Conservation (phyloP, 768 basidiomycete species). For the Boletales sp. region DNA sequence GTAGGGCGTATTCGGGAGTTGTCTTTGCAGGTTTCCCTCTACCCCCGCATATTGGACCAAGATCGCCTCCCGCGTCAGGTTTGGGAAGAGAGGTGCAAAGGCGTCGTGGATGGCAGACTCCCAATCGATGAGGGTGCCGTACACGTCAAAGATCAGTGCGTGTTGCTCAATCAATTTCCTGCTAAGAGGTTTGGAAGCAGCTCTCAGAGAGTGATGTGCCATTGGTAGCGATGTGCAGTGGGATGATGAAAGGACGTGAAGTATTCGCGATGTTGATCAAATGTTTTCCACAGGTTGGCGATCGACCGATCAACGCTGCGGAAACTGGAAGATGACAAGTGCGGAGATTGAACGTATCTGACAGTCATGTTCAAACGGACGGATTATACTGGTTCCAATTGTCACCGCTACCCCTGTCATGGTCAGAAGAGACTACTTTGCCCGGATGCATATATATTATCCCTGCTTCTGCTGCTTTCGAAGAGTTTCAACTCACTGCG, state of each 20-base stretch:
- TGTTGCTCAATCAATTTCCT: constrained; percentile 18
- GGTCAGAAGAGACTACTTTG: neutral
- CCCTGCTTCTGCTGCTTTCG: neutral
- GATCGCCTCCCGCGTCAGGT: constrained; percentile 34
- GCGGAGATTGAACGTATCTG: constrained; percentile 5
- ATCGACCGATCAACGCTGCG: neutral
- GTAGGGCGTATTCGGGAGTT: constrained; percentile 59
- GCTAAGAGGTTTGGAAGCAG: neutral
- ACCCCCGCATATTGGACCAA: constrained; percentile 48
- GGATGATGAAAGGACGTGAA: neutral
- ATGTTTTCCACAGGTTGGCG: neutral
- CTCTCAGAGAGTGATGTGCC: constrained; percentile 7
- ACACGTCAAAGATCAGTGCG: constrained; percentile 70
- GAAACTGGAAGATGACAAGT: neutral
- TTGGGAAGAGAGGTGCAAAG: constrained; percentile 31
- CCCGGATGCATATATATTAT: neutral
- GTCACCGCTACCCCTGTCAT: neutral
- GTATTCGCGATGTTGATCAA: constrained; percentile 7
- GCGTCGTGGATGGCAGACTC: constrained; percentile 60
- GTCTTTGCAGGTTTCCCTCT: constrained; percentile 55
- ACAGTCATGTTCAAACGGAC: neutral
- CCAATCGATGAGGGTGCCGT: constrained; percentile 78
- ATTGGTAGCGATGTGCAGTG: constrained; percentile 11
- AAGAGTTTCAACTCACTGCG: neutral
- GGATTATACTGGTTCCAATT: neutral